phyloP scores from a whole-genome alignment of 176 grass and related monocot genomes.

The Oryza meyeriana region DNA sequence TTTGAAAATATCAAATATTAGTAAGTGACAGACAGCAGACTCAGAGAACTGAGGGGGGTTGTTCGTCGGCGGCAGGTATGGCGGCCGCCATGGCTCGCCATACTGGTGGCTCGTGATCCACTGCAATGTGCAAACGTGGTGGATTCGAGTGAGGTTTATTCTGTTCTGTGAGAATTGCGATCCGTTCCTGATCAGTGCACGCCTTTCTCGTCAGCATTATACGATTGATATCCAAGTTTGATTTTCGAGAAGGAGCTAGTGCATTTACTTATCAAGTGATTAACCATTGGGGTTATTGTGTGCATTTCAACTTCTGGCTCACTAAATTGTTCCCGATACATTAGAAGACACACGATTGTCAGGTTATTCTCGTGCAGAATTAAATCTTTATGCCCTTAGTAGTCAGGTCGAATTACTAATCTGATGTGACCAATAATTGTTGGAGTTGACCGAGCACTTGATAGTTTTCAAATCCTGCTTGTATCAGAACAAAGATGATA shows the following conservation, averaged over 20 bases:
- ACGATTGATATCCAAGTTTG: not conserved
- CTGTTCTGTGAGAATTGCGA: not conserved
- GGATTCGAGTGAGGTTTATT: not conserved
- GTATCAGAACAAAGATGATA: not conserved
- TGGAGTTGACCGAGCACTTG: not conserved
- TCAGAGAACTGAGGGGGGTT: no score
- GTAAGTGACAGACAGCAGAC: no score
- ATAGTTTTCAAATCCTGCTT: not conserved
- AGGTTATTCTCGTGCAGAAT: not conserved
- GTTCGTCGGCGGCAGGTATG: no score
- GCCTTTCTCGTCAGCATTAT: not conserved
- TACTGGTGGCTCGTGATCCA: no score
- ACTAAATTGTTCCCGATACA: not conserved
- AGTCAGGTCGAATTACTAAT: not conserved
- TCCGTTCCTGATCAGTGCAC: not conserved
- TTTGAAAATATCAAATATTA: no score
- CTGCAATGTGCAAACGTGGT: not conserved
- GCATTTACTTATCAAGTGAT: not conserved
- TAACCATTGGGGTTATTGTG: not conserved
- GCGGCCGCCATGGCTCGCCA: no score
- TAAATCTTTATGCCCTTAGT: not conserved
- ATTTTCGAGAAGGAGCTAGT: not conserved
- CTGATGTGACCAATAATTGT: not conserved
- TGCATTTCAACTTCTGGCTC: not conserved
- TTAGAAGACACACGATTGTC: not conserved